Conservation (phyloP, 2,329 filamentous ascomycete species). For the Periglandula ipomoeae region DNA sequence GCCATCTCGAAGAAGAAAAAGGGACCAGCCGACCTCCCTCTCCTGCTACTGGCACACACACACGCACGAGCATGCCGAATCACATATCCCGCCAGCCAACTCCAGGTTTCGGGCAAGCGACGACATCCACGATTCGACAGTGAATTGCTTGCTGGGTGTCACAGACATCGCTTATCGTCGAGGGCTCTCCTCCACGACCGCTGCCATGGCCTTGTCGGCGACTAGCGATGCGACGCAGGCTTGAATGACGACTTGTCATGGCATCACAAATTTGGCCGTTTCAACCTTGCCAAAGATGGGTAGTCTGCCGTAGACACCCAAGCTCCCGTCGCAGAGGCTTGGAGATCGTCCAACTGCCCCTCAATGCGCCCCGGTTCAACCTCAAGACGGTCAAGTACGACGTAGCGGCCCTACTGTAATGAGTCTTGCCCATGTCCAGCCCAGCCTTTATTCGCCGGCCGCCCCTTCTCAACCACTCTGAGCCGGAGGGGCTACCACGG, state of each 20-base stretch:
- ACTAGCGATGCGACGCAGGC: background rate
- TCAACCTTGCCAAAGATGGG: conserved; percentile 6
- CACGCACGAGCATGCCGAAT: background rate
- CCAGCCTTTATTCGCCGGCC: background rate
- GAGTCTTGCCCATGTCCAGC: too few species aligned
- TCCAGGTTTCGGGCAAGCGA: too few species aligned
- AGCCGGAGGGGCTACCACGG: background rate
- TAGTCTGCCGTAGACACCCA: background rate
- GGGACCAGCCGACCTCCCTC: background rate
- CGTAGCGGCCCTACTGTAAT: too few species aligned
- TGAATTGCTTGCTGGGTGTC: too few species aligned
- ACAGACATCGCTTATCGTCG: background rate
- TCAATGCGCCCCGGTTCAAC: too few species aligned
- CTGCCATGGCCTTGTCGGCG: background rate
- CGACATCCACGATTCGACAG: too few species aligned
- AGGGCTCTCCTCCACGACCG: background rate
- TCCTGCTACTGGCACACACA: background rate
- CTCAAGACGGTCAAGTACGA: too few species aligned
- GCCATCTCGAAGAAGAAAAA: background rate
- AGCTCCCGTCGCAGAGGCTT: conserved; percentile 6
- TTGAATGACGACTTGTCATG: background rate
- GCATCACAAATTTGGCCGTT: conserved; percentile 1
- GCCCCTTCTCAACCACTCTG: background rate
- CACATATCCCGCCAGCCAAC: too few species aligned
- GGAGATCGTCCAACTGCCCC: conserved; percentile 1